phyloP scores from a whole-genome alignment of 108 stramenopile species.

The Skeletonema marinoi region DNA sequence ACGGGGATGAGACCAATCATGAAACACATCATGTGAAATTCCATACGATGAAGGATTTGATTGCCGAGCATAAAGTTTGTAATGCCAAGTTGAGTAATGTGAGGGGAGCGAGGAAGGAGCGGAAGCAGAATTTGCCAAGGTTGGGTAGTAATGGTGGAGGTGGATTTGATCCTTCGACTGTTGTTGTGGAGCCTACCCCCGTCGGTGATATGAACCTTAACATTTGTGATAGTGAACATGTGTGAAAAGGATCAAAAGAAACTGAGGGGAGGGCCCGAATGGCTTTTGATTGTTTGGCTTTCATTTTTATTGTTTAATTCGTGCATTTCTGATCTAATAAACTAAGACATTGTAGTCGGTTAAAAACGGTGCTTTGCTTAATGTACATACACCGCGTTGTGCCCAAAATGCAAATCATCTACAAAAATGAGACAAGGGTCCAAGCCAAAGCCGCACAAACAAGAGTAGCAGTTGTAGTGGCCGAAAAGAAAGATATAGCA shows the following conservation, averaged over 20 bases:
- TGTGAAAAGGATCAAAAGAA: not conserved
- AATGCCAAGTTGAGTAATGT: not conserved
- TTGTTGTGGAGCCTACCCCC: not conserved
- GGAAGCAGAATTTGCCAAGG: not conserved
- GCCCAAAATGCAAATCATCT: not conserved
- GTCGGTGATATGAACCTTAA: not conserved
- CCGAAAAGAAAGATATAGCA: not conserved
- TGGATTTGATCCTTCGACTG: not conserved
- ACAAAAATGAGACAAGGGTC: not conserved
- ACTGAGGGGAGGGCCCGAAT: not conserved
- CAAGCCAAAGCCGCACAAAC: not conserved
- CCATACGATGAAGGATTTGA: not conserved
- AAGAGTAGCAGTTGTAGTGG: not conserved
- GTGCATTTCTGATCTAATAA: slow-evolving; percentile 2
- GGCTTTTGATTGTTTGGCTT: not conserved
- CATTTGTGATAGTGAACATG: not conserved
- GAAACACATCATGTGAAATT: slow-evolving; percentile 3
- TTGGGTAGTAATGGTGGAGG: not conserved
- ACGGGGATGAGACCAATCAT: not conserved
- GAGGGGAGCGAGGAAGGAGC: not conserved
- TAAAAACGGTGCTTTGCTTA: not conserved
- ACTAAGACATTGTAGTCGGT: not conserved
- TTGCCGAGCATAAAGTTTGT: not conserved
- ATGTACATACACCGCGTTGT: not conserved
- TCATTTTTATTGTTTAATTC: not conserved